phyloP scores from a whole-genome alignment of 805 yeast species.

The Komagataella mondaviorum region DNA sequence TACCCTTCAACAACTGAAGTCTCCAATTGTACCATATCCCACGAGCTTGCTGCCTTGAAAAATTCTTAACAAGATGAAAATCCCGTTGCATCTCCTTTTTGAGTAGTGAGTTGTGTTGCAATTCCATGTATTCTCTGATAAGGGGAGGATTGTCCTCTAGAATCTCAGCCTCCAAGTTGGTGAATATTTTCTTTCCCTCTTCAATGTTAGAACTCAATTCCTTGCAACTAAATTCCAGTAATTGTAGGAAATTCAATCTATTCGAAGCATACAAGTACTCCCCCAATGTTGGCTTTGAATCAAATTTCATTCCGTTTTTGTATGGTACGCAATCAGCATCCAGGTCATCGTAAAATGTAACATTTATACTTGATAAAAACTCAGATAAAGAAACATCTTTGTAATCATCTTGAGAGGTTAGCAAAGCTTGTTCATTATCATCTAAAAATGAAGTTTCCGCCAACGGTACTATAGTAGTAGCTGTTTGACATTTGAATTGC shows the following conservation, averaged over 20 bases:
- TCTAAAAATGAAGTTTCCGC: conserved; percentile 10
- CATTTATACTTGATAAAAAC: conserved; percentile 25
- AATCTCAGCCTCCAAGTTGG: conserved; percentile 32
- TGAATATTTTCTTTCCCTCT: conserved; percentile 33
- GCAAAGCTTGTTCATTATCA: conserved; percentile 4
- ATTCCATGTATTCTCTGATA: conserved; percentile 32
- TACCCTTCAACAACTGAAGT: conserved; percentile 31
- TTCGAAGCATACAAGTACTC: conserved; percentile 27
- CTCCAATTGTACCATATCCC: conserved; percentile 57
- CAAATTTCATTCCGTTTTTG: conserved; percentile 2
- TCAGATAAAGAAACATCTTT: conserved; percentile 21
- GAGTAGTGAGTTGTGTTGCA: conserved; percentile 13
- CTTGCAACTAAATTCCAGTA: conserved; percentile 38
- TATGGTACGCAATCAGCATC: conserved; percentile 9
- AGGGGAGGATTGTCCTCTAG: conserved; percentile 32
- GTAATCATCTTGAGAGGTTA: conserved; percentile 12
- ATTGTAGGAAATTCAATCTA: conserved; percentile 28
- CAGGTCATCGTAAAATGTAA: conserved; percentile 32
- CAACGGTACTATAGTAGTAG: conserved; percentile 18
- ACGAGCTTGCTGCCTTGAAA: conserved; percentile 36
- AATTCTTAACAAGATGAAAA: conserved; percentile 34
- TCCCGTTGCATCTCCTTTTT: conserved; percentile 24
- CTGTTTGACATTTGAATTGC: not conserved
- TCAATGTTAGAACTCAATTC: conserved; percentile 37
- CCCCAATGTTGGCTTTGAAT: conserved; percentile 6